Evolutionary conservation across 2,329 filamentous ascomycete species (phyloP).

Genomic region (Grosmannia clavigera): DNA sequence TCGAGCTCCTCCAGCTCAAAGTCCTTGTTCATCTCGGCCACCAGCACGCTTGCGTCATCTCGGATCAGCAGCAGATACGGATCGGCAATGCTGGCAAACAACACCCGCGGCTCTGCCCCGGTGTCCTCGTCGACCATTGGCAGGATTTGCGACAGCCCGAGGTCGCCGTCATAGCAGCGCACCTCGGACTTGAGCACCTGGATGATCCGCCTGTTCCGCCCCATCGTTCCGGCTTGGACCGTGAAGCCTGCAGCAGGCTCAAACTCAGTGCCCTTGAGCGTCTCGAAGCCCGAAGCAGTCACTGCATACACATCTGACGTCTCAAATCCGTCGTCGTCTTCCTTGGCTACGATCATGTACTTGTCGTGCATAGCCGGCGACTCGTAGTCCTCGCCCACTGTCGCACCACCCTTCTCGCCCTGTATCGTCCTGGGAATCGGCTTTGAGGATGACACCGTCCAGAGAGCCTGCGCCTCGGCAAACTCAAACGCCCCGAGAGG

Average conservation of each 20-base stretch:
- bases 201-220: constrained; percentile 67
- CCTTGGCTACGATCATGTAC: constrained; percentile 73
- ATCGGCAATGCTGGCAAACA: constrained; percentile 74
- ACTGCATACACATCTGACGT: constrained; percentile 68
- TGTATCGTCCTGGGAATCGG: constrained; percentile 49
- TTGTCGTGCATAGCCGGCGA: constrained; percentile 55
- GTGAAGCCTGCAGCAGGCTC: constrained; percentile 81
- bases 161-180: constrained; percentile 79
- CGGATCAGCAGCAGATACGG: constrained; percentile 74
- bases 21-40: constrained; percentile 68
- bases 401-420: constrained; percentile 34
- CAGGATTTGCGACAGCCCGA: constrained; percentile 81
- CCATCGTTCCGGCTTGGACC: constrained; percentile 72
- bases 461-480: constrained; percentile 61
- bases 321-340: constrained; percentile 55
- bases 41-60: constrained; percentile 68
- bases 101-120: constrained; percentile 63
- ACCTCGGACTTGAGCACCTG: constrained; percentile 82
- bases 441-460: constrained; percentile 65
- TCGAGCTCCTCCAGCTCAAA: constrained; percentile 79
- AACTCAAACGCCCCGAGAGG: constrained; percentile 60
- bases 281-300: constrained; percentile 61
- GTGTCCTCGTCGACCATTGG: constrained; percentile 88
- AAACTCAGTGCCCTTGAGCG: constrained; percentile 75
- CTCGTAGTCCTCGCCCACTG: constrained; percentile 42